Evolutionary conservation across 352 stramenopile species (phyloP).

Genomic region (Aphanomyces cochlioides): DNA sequence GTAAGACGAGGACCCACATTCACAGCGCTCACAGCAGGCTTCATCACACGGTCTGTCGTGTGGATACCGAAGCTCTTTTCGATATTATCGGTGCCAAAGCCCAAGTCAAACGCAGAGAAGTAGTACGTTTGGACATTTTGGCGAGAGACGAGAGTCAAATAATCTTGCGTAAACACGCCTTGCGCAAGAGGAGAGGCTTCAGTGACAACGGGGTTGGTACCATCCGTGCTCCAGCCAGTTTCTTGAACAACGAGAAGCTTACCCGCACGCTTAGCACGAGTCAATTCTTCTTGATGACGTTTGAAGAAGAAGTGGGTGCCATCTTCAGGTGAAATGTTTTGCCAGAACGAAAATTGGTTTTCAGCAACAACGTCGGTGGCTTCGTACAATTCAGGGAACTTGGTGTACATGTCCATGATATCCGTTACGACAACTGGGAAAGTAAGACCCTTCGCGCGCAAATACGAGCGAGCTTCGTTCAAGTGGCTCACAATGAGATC

Average conservation of each 20-base stretch:
- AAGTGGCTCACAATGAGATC: slow-evolving; percentile 39
- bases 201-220: slow-evolving; percentile 33
- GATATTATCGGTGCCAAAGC: slow-evolving; percentile 46
- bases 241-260: slow-evolving; percentile 63
- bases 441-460: slow-evolving; percentile 37
- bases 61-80: slow-evolving; percentile 65
- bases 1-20: slow-evolving; percentile 32
- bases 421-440: slow-evolving; percentile 63
- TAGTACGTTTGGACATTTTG: slow-evolving; percentile 65
- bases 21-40: slow-evolving; percentile 55
- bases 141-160: slow-evolving; percentile 48
- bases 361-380: slow-evolving; percentile 65
- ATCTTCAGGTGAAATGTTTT: slow-evolving; percentile 45
- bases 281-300: slow-evolving; percentile 46
- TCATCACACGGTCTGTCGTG: slow-evolving; percentile 47
- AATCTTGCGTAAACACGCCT: slow-evolving; percentile 63
- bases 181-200: slow-evolving; percentile 49
- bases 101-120: slow-evolving; percentile 62
- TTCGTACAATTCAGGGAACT: slow-evolving; percentile 49
- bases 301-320: slow-evolving; percentile 46
- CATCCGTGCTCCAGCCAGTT: slow-evolving; percentile 56
- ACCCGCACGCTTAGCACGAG: slow-evolving; percentile 39
- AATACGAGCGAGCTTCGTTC: slow-evolving; percentile 45
- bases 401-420: slow-evolving; percentile 60
- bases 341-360: slow-evolving; percentile 81